Percentiles rank a stretch among this genome's conserved stretches.
phyloP scores from a whole-genome alignment of 2,329 filamentous ascomycete species.

The Beauveria pseudobassiana region DNA sequence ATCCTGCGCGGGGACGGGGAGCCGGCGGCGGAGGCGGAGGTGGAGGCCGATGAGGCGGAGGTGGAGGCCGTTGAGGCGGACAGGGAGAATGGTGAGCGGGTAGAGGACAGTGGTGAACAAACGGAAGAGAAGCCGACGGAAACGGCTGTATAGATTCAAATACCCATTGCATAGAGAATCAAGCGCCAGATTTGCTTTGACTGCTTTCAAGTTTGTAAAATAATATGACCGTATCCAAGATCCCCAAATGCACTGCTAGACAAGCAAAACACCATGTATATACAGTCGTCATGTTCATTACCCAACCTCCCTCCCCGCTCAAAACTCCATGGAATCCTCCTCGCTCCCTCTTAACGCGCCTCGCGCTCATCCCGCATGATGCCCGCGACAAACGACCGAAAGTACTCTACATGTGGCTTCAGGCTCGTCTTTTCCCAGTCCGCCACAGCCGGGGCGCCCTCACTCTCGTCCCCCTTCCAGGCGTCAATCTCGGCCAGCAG shows the following conservation, averaged over 20 bases:
- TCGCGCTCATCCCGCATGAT: slow-evolving; percentile 71
- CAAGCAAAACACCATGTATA: slow-evolving; percentile 8
- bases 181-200: not conserved
- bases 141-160: slow-evolving; percentile 8
- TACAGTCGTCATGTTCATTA: slow-evolving; percentile 11
- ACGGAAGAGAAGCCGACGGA: slow-evolving; percentile 24
- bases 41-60: slow-evolving; percentile 16
- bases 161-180: slow-evolving; percentile 11
- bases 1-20: slow-evolving; percentile 44
- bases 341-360: slow-evolving; percentile 46
- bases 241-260: not conserved
- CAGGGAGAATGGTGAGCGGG: slow-evolving; percentile 16
- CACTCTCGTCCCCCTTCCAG: slow-evolving; percentile 51
- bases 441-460: slow-evolving; percentile 40
- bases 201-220: not conserved
- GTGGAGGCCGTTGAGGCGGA: slow-evolving; percentile 13
- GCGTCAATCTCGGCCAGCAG: slow-evolving; percentile 79
- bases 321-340: slow-evolving; percentile 48
- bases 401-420: slow-evolving; percentile 87
- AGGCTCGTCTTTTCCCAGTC: slow-evolving; percentile 98
- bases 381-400: slow-evolving; percentile 69
- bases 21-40: slow-evolving; percentile 16
- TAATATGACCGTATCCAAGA: not conserved
- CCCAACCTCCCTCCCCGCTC: not conserved
- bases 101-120: not conserved